Percentiles rank a stretch among this genome's conserved stretches.
These are phyloP conservation scores for Arthrobotrys entomopaga DNA, from an alignment of 2,329 filamentous ascomycete genomes.

Conservation along the genomic window DNA sequence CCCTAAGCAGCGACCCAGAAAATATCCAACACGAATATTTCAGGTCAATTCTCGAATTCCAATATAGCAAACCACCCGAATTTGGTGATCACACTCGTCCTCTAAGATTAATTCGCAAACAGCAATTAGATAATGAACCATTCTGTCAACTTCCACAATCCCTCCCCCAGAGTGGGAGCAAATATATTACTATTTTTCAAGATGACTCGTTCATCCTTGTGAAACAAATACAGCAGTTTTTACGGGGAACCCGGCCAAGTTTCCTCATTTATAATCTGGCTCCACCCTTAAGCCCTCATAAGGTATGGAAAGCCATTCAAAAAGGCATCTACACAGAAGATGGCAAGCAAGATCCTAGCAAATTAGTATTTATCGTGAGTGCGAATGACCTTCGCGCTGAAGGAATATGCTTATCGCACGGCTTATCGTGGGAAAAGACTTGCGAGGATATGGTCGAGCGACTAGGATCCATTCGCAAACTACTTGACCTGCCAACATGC, in stretches of 20 bases:
- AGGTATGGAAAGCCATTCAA: constrained; percentile 35
- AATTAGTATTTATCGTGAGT: constrained; percentile 28
- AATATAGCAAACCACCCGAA: not conserved
- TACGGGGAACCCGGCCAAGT: constrained; percentile 15
- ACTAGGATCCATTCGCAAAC: constrained; percentile 31
- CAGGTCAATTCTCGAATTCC: constrained; percentile 37
- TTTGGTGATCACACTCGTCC: constrained; percentile 4
- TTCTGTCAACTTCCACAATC: constrained; percentile 5
- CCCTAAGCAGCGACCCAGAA: constrained; percentile 1
- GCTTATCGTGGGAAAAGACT: constrained; percentile 45
- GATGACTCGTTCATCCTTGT: constrained; percentile 41
- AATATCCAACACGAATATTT: constrained; percentile 34
- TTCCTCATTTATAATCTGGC: constrained; percentile 35
- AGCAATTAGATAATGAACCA: constrained; percentile 29
- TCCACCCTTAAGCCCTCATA: constrained; percentile 17
- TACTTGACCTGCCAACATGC: constrained; percentile 38
- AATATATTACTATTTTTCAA: constrained; percentile 28
- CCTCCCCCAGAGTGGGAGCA: constrained; percentile 1
- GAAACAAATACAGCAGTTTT: constrained; percentile 27
- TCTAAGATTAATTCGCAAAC: constrained; percentile 29
- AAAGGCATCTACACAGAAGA: constrained; percentile 20
- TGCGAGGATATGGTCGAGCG: constrained; percentile 47
- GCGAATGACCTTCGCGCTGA: constrained; percentile 47
- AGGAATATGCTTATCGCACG: constrained; percentile 39
- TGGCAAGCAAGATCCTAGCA: constrained; percentile 32